Base-by-base conservation (phyloP, 495 filamentous ascomycete species). In the Aspergillus wentii region DNA sequence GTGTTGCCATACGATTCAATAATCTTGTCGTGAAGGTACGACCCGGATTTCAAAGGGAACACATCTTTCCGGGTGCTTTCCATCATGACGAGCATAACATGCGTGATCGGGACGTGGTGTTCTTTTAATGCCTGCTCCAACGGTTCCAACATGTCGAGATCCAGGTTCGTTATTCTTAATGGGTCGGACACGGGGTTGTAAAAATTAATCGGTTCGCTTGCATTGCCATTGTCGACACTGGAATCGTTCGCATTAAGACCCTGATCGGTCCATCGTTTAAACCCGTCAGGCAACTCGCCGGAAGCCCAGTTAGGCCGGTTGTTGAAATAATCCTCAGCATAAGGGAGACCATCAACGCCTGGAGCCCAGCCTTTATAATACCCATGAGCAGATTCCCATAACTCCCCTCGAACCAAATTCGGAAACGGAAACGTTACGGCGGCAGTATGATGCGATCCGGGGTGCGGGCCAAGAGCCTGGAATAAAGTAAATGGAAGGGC, bases 61-160 rank as follows among this genome's bases (percentile, higher is more conserved):
- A 66, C 44, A 33, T 69, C 65, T 32, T 66, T 68, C 23, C 65
- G 51, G 9, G 65, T 56, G 22, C 60, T 65, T 40, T 69, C 65
- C 43, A 69, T 57, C 22, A 61, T 46, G 19, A 69, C 47, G 8
- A 69, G 17, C 13, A 68, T 46, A 18, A 69, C 51, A 44, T 69
- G 64, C 3, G 41, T 51, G 17, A 68, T 53, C 2, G 36, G 46
- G 1, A 56, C 42, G 13, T 52, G 33, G 13, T 48, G 44, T 13
- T 57, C 40, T 13, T 52, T 55, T 5, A 68, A 34, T 6, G 51
- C 49, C 26, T 43, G 41, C 8, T 44, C 17, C 8, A 66, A 29
- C 10, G 57, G 49, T 29, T 48, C 48, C 4, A 69, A 30, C 1
- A 69, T n/a, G 2, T 53, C 41, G 2, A 48, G 46, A 21, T 68